Evolutionary conservation across 2,329 filamentous ascomycete species (phyloP), one percentile per base, ranked within the genome.

Genomic region (Akanthomyces muscarius): DNA sequence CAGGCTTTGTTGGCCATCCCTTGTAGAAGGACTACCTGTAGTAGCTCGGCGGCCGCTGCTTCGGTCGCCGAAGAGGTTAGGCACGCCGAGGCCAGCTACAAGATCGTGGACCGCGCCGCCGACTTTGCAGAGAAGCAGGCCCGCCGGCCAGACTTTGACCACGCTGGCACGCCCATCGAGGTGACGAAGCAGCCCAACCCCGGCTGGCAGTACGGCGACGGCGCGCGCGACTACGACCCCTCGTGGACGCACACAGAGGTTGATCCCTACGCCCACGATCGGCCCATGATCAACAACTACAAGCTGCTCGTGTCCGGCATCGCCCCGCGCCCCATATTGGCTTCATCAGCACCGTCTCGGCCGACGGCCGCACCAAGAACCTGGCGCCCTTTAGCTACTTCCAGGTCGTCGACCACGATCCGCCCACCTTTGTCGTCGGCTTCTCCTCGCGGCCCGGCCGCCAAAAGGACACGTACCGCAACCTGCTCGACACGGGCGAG

Each of bases 311-410:
- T 96, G 71, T 89, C 86, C 3, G 88, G 85, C 47, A 87, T 96
- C 68, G 84, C 92, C 2, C 92, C 92, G 1, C 84, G 92, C 13
- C 92, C 92, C 2, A 86, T 96, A 86, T 96, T 69, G 83, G 81
- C 2, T 82, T 86, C 71, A 71, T 86, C 8, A 83, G 81, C 25
- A 84, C 84, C 4, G 67, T 76, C 21, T 79, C 79, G 2, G 69
- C 71, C 2, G 89, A 92, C 69, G 89, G 89, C 18, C 75, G 71
- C 57, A 81, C 65, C 68, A 83, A 73, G 8, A 96, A 96, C 74
- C 81, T 96, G 1, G 89, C 91, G 0, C 91, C 91, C 0, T 96
- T 93, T 75, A 89, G 84, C 69, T 96, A 93, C 77, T 90, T 90
- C 71, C 87, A 91, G 70, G 76, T 96, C 61, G 82, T 96, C 65